A percentile compares a stretch with the other conserved stretches of the same genome.
phyloP scores from a whole-genome alignment of 495 filamentous ascomycete genomes.

The Trichocladium antarcticum region DNA sequence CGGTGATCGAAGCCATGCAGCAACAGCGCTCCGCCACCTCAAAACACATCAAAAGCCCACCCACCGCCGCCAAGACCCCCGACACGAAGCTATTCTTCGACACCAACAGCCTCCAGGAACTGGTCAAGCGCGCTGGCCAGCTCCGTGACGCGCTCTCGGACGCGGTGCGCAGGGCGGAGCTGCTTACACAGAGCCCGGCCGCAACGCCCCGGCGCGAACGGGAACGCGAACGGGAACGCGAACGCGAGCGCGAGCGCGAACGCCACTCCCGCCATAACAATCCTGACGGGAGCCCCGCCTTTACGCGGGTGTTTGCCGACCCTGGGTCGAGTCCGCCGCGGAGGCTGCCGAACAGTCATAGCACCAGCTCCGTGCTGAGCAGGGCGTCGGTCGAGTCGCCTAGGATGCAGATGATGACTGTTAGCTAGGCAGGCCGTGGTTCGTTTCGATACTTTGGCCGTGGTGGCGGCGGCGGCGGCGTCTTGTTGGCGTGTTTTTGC shows the following conservation, averaged over 20 bases:
- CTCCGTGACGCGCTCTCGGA: constrained; percentile 65
- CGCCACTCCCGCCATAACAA: constrained; percentile 17
- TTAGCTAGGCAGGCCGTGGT: too few species aligned
- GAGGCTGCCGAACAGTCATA: constrained; percentile 39
- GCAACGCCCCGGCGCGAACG: constrained; percentile 37
- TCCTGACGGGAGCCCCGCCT: constrained; percentile 46
- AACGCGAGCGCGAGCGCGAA: too few species aligned
- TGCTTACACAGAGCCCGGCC: constrained; percentile 51
- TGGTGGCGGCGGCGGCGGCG: too few species aligned
- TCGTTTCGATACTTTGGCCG: too few species aligned
- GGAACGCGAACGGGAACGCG: too few species aligned
- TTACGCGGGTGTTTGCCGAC: constrained; percentile 53
- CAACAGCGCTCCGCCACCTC: constrained; percentile 40
- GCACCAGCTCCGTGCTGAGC: constrained; percentile 40
- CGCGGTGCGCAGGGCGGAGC: constrained; percentile 68
- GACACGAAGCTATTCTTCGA: constrained; percentile 81
- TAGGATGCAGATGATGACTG: constrained; percentile 60
- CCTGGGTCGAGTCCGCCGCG: constrained; percentile 36
- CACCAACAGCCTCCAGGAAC: constrained; percentile 73
- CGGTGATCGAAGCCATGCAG: constrained; percentile 73
- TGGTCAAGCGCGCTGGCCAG: constrained; percentile 73
- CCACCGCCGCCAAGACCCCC: constrained; percentile 29
- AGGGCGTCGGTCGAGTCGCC: constrained; percentile 39
- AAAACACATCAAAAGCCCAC: constrained; percentile 36
- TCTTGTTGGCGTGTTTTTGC: too few species aligned